A percentile compares a stretch with the other conserved stretches of the same genome.
Evolutionary conservation across 495 filamentous ascomycete genomes (phyloP).

Genomic region (Clohesyomyces aquaticus): DNA sequence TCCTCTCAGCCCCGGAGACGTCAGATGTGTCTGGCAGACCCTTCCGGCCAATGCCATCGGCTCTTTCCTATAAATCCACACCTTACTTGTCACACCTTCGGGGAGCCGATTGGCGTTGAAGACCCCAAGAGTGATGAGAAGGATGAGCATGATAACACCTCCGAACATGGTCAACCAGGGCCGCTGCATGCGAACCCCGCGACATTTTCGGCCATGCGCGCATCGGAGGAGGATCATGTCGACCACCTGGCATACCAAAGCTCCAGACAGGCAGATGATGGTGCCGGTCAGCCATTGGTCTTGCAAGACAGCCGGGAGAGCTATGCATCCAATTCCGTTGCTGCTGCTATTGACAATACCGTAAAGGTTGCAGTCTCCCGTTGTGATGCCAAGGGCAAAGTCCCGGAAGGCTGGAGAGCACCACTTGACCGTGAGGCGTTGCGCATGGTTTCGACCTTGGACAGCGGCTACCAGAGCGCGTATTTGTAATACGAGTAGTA

Average conservation of each 20-base stretch:
- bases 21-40: slow-evolving; percentile 1
- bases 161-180: slow-evolving; percentile 23
- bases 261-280: slow-evolving; percentile 5
- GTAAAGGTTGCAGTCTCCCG: slow-evolving; percentile 11
- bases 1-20: slow-evolving; percentile 9
- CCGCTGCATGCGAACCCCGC: slow-evolving; percentile 7
- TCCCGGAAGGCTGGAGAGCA: slow-evolving; percentile 17
- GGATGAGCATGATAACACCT: background rate
- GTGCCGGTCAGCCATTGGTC: slow-evolving; percentile 9
- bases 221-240: slow-evolving; percentile 5
- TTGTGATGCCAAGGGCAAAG: slow-evolving; percentile 9
- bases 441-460: background rate
- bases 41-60: background rate
- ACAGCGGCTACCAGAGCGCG: background rate
- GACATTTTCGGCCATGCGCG: slow-evolving; percentile 1
- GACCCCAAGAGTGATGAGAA: slow-evolving; percentile 6
- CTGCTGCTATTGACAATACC: slow-evolving; percentile 7
- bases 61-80: slow-evolving; percentile 16
- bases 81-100: background rate
- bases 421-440: background rate
- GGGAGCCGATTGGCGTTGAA: slow-evolving; percentile 6
- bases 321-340: slow-evolving; percentile 17
- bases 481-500: slow-evolving; percentile 9
- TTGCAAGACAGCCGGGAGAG: slow-evolving; percentile 4
- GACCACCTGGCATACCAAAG: background rate